Evolutionary conservation across 2,329 filamentous ascomycete genomes (phyloP).

Genomic region (Clarireedia sp.): DNA sequence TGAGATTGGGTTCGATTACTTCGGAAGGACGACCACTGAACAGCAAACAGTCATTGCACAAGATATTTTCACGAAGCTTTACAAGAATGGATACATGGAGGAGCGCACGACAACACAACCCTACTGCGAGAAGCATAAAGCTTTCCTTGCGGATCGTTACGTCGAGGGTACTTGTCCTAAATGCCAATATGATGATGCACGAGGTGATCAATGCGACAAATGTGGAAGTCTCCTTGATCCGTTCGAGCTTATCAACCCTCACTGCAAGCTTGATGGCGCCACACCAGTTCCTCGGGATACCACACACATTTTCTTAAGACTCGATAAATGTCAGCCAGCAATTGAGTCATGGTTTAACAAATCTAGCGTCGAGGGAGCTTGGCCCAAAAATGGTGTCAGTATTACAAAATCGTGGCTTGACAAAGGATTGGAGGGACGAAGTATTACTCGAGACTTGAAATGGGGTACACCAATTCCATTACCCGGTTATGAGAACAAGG

Average conservation of each 20-base stretch:
- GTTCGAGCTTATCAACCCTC: conserved; percentile 66
- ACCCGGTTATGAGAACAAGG: conserved; percentile 61
- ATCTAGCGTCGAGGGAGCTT: conserved; percentile 64
- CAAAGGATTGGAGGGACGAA: conserved; percentile 75
- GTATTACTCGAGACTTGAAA: conserved; percentile 86
- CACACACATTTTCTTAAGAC: conserved; percentile 81
- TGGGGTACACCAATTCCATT: conserved; percentile 62
- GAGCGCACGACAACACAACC: conserved; percentile 84
- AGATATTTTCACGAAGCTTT: conserved; percentile 79
- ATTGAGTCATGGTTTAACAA: conserved; percentile 72
- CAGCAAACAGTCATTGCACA: conserved; percentile 92
- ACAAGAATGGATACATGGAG: conserved; percentile 80
- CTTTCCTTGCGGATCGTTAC: conserved; percentile 79
- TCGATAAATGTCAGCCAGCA: conserved; percentile 73
- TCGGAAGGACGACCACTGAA: conserved; percentile 81
- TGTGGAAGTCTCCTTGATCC: conserved; percentile 57
- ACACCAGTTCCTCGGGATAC: conserved; percentile 73
- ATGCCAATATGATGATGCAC: conserved; percentile 63
- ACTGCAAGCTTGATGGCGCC: conserved; percentile 84
- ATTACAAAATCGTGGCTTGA: conserved; percentile 78
- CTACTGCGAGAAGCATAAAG: conserved; percentile 72
- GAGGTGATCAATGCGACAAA: conserved; percentile 68
- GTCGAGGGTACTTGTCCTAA: conserved; percentile 73
- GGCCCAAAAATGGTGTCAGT: conserved; percentile 66
- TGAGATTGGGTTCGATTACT: conserved; percentile 88